phyloP scores from a whole-genome alignment of 2,329 filamentous ascomycete genomes.

The Trichoderma sp. region DNA sequence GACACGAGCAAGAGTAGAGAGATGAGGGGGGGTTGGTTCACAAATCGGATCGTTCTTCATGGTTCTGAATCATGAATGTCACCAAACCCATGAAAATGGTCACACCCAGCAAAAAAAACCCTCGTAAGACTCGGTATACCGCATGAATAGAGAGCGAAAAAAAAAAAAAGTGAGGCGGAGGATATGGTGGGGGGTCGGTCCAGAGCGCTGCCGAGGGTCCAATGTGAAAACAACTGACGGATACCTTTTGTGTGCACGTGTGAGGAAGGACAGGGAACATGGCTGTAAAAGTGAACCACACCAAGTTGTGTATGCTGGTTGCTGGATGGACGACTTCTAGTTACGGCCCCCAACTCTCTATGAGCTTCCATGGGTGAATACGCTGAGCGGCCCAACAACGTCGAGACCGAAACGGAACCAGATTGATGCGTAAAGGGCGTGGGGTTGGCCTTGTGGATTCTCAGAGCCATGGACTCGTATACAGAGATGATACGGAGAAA shows the following conservation, averaged over 20 bases:
- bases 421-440: not conserved
- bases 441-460: not conserved
- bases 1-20: not conserved
- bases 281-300: not conserved
- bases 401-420: not conserved
- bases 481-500: not conserved
- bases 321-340: not conserved
- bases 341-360: not conserved
- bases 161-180: not conserved
- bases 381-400: not conserved
- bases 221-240: not conserved
- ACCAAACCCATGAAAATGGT: not conserved
- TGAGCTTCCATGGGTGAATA: not conserved
- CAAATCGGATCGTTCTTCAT: not conserved
- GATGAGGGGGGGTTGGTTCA: not conserved
- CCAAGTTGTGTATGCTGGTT: not conserved
- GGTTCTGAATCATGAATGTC: not conserved
- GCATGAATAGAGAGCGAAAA: not conserved
- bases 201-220: not conserved
- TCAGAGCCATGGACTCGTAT: not conserved
- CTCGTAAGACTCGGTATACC: not conserved
- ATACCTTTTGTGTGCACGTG: not conserved
- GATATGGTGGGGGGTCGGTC: not conserved
- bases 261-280: not conserved
- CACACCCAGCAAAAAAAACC: not conserved